These are phyloP conservation scores for Gastrolobium bilobum DNA, from an alignment of 306 rosid species.

Conservation along the genomic window DNA sequence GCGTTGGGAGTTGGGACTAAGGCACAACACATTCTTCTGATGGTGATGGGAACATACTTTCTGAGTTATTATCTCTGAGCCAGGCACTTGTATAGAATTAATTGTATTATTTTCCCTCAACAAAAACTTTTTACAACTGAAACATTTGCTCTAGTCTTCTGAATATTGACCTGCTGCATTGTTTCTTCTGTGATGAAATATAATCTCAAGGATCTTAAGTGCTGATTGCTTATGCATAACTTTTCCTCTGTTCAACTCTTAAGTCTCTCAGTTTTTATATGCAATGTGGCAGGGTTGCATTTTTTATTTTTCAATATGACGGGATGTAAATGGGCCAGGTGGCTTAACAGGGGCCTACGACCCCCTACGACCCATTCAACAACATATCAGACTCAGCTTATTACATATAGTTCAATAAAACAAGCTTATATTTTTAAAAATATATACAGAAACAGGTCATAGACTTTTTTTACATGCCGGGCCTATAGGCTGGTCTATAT, in stretches of 20 bases:
- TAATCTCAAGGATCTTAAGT: neutral
- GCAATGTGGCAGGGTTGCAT: constrained; percentile 26
- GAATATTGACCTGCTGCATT: neutral
- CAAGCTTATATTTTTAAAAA: too few relatives aligned
- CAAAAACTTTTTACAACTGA: neutral
- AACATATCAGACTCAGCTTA: too few relatives aligned
- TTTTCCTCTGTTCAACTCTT: neutral
- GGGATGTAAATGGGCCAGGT: too few relatives aligned
- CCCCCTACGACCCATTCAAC: too few relatives aligned
- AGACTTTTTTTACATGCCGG: too few relatives aligned
- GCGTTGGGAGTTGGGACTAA: neutral
- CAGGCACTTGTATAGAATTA: neutral
- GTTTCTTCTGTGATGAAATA: constrained; percentile 12
- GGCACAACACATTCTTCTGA: neutral
- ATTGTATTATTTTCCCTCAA: neutral
- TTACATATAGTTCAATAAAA: too few relatives aligned
- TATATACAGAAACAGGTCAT: too few relatives aligned
- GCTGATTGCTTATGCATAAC: neutral
- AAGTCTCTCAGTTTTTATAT: neutral
- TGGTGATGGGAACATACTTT: neutral
- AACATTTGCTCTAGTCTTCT: neutral
- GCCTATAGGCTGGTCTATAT: too few relatives aligned
- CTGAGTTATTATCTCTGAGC: neutral
- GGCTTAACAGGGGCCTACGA: too few relatives aligned
- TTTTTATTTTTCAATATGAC: too few relatives aligned